These are phyloP conservation scores for Arthrobotrys conoides DNA, from an alignment of 2,329 filamentous ascomycete species.

Conservation along the genomic window DNA sequence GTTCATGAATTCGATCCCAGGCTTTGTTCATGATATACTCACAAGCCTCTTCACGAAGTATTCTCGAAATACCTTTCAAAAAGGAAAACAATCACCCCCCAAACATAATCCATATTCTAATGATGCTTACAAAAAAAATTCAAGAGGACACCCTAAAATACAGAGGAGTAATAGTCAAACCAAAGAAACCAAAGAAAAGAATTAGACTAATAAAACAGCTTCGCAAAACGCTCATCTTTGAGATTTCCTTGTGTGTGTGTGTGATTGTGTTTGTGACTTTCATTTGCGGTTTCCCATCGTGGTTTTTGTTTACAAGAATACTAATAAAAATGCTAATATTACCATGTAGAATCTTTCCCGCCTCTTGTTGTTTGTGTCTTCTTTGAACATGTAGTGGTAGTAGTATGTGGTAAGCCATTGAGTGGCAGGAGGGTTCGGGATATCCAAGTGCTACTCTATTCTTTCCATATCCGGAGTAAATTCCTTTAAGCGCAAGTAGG, in stretches of 20 bases:
- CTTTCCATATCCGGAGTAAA: not conserved
- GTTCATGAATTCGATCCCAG: no score
- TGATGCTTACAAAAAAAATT: conserved; percentile 30
- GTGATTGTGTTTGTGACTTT: conserved; percentile 5
- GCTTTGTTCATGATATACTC: no score
- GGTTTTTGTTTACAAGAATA: conserved; percentile 57
- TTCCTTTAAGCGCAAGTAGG: conserved; percentile 24
- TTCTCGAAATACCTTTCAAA: not conserved
- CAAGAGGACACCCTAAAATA: conserved; percentile 55
- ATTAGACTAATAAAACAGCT: conserved; percentile 3
- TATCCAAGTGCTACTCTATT: conserved; percentile 6
- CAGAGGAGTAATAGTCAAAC: conserved; percentile 27
- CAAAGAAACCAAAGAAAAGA: conserved; percentile 26
- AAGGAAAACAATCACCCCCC: conserved; percentile 2
- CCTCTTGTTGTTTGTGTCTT: conserved; percentile 4
- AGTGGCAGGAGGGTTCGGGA: not conserved
- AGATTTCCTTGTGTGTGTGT: conserved; percentile 12
- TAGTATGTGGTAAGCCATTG: conserved; percentile 13
- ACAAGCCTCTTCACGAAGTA: not conserved
- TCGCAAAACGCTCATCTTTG: conserved; percentile 42
- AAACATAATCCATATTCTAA: conserved; percentile 41
- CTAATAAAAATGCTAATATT: conserved; percentile 56
- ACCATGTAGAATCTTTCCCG: conserved; percentile 32
- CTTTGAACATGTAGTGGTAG: not conserved
- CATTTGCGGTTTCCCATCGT: conserved; percentile 34